Evolutionary conservation across 106 monocot genomes (phyloP).

Genomic region (Phalaenopsis equestris): DNA sequence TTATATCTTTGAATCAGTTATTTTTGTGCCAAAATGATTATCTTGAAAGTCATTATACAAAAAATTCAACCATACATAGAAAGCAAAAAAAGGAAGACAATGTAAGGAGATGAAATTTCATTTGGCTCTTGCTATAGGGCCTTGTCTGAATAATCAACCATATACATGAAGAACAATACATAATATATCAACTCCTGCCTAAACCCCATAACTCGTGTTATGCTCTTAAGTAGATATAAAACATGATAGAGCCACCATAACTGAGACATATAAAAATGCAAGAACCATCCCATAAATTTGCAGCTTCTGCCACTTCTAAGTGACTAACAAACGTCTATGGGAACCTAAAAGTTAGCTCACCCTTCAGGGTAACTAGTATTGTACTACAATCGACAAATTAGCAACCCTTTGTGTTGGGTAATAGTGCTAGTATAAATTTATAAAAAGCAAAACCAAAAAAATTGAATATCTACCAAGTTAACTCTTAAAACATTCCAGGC

Average conservation of each 20-base stretch:
- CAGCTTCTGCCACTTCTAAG: not conserved
- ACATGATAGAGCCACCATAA: not conserved
- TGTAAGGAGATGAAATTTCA: not conserved
- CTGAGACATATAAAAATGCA: not conserved
- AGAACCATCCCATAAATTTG: not conserved
- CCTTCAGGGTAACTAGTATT: not conserved
- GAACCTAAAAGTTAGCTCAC: not conserved
- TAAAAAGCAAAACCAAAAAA: not conserved
- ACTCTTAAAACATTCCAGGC: not conserved
- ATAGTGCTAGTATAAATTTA: not conserved
- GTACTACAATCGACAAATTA: not conserved
- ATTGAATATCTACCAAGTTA: not conserved
- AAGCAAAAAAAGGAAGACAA: not conserved
- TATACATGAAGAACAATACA: not conserved
- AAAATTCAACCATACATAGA: not conserved
- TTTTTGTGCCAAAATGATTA: not conserved
- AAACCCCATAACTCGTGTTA: not conserved
- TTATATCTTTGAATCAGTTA: not conserved
- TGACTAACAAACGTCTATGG: not conserved
- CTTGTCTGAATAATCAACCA: not conserved
- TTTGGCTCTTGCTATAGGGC: not conserved
- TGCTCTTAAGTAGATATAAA: not conserved
- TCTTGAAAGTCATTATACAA: not conserved
- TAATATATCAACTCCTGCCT: not conserved
- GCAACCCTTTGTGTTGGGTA: not conserved